Base-by-base conservation (phyloP, 345 rosid species). In the Ceriops zippeliana region DNA sequence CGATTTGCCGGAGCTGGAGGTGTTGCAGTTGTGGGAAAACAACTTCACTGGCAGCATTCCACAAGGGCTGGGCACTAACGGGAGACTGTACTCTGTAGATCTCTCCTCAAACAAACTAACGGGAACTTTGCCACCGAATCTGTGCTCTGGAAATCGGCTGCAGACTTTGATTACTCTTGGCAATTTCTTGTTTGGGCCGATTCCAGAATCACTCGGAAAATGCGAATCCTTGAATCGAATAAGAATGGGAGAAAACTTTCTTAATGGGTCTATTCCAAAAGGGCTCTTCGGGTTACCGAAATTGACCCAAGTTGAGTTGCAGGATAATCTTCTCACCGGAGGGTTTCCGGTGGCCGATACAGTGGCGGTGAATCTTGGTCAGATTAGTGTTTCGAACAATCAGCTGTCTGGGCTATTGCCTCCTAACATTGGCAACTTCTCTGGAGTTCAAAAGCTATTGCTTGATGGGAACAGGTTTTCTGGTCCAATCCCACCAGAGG, bases 1-100 rank as follows among this genome's bases (percentile, higher is more conserved):
- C 19, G 90, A 84, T 2, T 59, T 92, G 30, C 96, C 98, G 49
- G 69, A 74, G 75, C 89, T 90, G 10, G 87, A 92, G 68, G 98
- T 92, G 73, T 68, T 92, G 61, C 98, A 90, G 85, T 66, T 92
- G 24, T 92, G 98, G 96, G 98, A 90, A 51, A 92, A 92, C 60
- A 90, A 90, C 67, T 88, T 92, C 81, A 90, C 98, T 5, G 92
- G 89, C 34, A 87, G 79, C 35, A 86, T 90, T 52, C 96, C 96
- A 11, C 84, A 73, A 68, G 79, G 76, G 10, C 37, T 92, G 26
- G 96, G 98, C 15, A 79, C 72, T 27, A 92, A 88, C 61, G 90
- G 90, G 28, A 86, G 80, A 59, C 83, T 90, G 22, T 63, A 27
- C 52, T 24, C 79, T 61, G 78, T 92, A 1, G 98, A 92, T 81